Base-by-base conservation (phyloP, 2,329 filamentous ascomycete genomes). In the Teratosphaeriaceae sp. region DNA sequence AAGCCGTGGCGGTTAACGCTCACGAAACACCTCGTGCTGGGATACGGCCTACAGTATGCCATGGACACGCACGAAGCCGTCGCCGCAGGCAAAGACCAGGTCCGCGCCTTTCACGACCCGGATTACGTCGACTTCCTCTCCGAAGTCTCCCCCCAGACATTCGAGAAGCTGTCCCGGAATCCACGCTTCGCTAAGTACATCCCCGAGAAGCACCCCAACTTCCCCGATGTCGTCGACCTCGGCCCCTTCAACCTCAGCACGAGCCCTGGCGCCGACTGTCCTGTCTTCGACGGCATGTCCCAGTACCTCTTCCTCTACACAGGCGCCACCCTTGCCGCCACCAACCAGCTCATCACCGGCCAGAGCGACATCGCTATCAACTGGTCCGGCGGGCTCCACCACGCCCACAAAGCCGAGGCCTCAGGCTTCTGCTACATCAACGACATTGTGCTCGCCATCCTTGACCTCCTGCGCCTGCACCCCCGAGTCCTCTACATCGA, bases 341-440 rank as follows among this genome's bases (percentile, higher is more conserved):
- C 92, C 12, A 80, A 87, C 47, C 94, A 94, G 62, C 80, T 98
- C 27, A 85, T 83, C 61, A 84, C 86, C 57, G 76, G 82, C 37
- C 85, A 95, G 66, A 88, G 88, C 22, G 87, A 97, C 60, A 96
- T 98, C 60, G 92, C 92, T 43, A 88, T 98, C 59, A 94, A 94
- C 57, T 98, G 92, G 92, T 92, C 88, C 15, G 92, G 92, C 26
- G 92, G 92, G 9, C 76, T 98, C 22, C 92, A 98, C 65, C 92
- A 98, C 60, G 92, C 92, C 35, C 96, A 97, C 66, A 92, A 90
- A 62, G 80, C 84, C 41, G 88, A 95, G 66, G 90, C 92, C 0
- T 90, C 85, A 12, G 92, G 92, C 0, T 98, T 98, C 66, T 98
- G 92, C 70, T 98, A 98, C 69, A 88, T 97, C 69, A 98, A 98